A percentile compares a stretch with the other conserved stretches of the same genome.
These are phyloP conservation scores for Oryza glumipatula DNA, from an alignment of 176 grass and related monocot species.

Conservation along the genomic window DNA sequence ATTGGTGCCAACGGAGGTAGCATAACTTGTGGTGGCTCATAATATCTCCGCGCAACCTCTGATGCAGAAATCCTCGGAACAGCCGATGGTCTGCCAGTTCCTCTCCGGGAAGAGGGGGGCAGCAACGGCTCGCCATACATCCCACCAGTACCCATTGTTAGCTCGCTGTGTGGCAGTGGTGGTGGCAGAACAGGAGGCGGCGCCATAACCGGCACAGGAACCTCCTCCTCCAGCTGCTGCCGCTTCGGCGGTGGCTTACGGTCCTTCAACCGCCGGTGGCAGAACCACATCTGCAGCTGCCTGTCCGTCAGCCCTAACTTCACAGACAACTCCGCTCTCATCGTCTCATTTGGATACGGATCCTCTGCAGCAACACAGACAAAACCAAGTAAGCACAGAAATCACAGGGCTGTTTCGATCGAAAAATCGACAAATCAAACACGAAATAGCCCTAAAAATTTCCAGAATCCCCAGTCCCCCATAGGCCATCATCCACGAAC, in stretches of 20 bases:
- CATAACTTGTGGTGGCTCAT: conserved; percentile 56
- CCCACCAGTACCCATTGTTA: conserved; percentile 28
- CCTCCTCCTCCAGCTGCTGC: conserved; percentile 60
- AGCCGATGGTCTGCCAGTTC: conserved; percentile 47
- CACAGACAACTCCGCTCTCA: conserved; percentile 65
- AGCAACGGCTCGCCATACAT: conserved; percentile 24
- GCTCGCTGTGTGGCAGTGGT: conserved; percentile 44
- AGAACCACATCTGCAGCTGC: conserved; percentile 99
- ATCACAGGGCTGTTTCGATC: conserved; percentile 2
- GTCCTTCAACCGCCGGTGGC: conserved; percentile 89
- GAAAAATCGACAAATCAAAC: neutral
- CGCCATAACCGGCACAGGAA: conserved; percentile 33
- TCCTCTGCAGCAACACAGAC: conserved; percentile 62
- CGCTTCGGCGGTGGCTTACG: conserved; percentile 54
- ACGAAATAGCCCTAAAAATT: neutral
- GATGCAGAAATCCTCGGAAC: conserved; percentile 74
- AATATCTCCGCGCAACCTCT: conserved; percentile 56
- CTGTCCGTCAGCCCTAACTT: conserved; percentile 76
- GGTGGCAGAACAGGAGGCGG: conserved; percentile 49
- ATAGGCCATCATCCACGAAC: conserved; percentile 42
- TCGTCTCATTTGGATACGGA: conserved; percentile 60
- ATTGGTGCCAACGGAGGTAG: conserved; percentile 36
- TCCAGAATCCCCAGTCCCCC: neutral
- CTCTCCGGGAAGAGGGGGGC: conserved; percentile 40
- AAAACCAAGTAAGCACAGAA: conserved; percentile 16